A percentile compares a stretch with the other conserved stretches of the same genome.
Conservation (phyloP, 352 stramenopile species). For the Sclerospora graminicola region DNA sequence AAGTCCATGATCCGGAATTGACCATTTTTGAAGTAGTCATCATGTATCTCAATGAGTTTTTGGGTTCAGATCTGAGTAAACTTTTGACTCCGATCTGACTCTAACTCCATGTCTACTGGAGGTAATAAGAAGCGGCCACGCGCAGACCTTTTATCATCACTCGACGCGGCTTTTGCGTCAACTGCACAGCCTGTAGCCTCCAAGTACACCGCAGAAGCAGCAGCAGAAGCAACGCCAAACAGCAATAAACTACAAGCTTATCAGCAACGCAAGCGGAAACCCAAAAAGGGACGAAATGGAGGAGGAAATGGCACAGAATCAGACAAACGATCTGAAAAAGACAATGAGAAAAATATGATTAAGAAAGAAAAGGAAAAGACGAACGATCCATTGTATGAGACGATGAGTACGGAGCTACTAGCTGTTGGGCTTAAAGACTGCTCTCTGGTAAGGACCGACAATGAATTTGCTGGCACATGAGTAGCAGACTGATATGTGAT, state of each 20-base stretch:
- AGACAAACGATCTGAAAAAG: conserved; percentile 1
- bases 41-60: not conserved
- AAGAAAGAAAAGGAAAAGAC: conserved; percentile 6
- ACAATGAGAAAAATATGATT: not conserved
- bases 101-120: conserved; percentile 1
- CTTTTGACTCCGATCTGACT: conserved; percentile 1
- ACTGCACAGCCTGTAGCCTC: conserved; percentile 21
- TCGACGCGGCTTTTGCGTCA: conserved; percentile 58
- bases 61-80: conserved; percentile 12
- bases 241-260: conserved; percentile 54
- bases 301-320: conserved; percentile 2
- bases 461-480: not conserved
- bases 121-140: conserved; percentile 50
- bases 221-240: conserved; percentile 23
- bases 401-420: conserved; percentile 35
- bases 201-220: conserved; percentile 65
- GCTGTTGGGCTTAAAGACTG: conserved; percentile 56
- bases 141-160: conserved; percentile 61
- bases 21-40: not conserved
- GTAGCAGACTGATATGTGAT: not conserved
- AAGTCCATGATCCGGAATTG: conserved; percentile 8
- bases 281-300: conserved; percentile 10
- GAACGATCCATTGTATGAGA: conserved; percentile 45
- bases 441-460: conserved; percentile 32
- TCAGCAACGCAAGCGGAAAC: conserved; percentile 49